phyloP scores from a whole-genome alignment of 192 early-diverging fungal species.

The Kickxella alabastrina region DNA sequence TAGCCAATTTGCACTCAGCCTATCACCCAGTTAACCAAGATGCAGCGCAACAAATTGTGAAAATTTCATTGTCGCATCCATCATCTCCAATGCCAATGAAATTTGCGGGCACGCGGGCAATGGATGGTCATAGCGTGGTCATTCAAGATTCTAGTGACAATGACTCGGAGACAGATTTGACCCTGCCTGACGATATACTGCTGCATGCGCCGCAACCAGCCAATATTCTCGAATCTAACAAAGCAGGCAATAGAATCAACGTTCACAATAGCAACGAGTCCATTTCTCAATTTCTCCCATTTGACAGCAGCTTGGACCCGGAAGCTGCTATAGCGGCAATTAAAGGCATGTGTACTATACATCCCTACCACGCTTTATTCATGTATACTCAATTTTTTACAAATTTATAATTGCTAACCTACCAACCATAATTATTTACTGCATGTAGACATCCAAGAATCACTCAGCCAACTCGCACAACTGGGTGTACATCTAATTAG shows the following conservation, averaged over 20 bases:
- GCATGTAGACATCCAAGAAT: constrained; percentile 9
- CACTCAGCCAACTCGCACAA: constrained; percentile 4
- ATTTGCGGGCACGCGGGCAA: too few relatives aligned
- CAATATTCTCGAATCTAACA: background rate
- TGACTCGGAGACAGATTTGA: constrained; percentile 12
- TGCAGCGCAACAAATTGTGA: too few relatives aligned
- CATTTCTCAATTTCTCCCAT: constrained; percentile 2
- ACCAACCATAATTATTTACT: background rate
- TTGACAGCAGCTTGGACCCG: constrained; percentile 17
- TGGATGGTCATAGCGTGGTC: constrained; percentile 6
- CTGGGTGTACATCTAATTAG: constrained; percentile 6
- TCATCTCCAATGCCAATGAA: too few relatives aligned
- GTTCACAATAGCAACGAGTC: too few relatives aligned
- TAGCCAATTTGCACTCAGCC: too few relatives aligned
- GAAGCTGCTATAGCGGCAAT: constrained; percentile 15
- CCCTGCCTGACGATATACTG: constrained; percentile 10
- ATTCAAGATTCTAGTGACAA: constrained; percentile 31
- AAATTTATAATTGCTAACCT: background rate
- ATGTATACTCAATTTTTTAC: background rate
- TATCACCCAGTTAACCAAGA: too few relatives aligned
- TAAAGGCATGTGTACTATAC: constrained; percentile 9
- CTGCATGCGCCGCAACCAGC: background rate
- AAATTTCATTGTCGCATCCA: too few relatives aligned
- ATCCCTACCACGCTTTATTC: background rate
- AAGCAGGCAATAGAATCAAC: background rate